Percentiles rank a stretch among this genome's conserved stretches.
Evolutionary conservation across 495 filamentous ascomycete species (phyloP).

Genomic region (Thermothielavioides terrestris): DNA sequence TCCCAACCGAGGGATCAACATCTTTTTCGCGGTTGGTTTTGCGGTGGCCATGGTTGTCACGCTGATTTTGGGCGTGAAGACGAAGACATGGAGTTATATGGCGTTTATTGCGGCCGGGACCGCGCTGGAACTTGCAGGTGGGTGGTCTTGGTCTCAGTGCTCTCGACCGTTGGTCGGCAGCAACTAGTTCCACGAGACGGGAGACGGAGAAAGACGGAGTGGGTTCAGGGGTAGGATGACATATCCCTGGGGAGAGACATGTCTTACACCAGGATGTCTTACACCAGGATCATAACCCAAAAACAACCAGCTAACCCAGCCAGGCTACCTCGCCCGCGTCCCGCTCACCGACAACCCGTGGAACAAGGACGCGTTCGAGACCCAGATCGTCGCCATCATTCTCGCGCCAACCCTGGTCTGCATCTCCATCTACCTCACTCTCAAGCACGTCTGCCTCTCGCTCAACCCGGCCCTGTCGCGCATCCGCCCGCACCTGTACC

Average conservation of each 20-base stretch:
- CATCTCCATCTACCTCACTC: conserved; percentile 57
- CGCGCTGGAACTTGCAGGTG: conserved; percentile 32
- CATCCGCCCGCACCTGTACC: conserved; percentile 51
- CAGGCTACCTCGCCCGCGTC: conserved; percentile 54
- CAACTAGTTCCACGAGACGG: not conserved
- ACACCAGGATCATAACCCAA: not conserved
- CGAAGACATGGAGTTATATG: conserved; percentile 54
- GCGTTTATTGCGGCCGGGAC: conserved; percentile 43
- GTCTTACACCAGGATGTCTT: too few species aligned
- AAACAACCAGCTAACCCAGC: not conserved
- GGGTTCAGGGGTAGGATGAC: not conserved
- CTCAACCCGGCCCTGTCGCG: conserved; percentile 47
- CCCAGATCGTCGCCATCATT: conserved; percentile 60
- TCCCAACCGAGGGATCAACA: conserved; percentile 53
- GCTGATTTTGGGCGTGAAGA: conserved; percentile 44
- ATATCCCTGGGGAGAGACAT: too few species aligned
- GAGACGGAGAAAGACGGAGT: not conserved
- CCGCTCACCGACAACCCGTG: conserved; percentile 54
- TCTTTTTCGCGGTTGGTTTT: conserved; percentile 52
- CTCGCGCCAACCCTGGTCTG: conserved; percentile 58
- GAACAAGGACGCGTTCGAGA: conserved; percentile 50
- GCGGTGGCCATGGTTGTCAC: conserved; percentile 41
- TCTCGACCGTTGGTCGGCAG: not conserved
- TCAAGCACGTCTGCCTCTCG: conserved; percentile 54
- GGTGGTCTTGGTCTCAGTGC: conserved; percentile 1